Evolutionary conservation across 2,329 filamentous ascomycete species (phyloP), one percentile per base, ranked within the genome.

Genomic region (Hysterium pulicare): DNA sequence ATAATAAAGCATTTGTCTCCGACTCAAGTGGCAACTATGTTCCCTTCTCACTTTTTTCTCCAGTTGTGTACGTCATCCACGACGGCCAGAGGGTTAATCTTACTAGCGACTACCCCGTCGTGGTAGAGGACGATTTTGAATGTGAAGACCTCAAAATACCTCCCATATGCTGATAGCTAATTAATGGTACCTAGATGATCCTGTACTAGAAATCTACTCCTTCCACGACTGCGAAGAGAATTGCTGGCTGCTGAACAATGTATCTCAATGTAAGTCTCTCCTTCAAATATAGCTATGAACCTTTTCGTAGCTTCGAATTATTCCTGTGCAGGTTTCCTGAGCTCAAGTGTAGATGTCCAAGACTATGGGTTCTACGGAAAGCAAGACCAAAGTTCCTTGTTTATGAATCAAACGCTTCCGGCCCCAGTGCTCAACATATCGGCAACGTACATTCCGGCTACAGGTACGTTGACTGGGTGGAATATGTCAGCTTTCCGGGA

Each of bases 11-110:
- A 2, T 52, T 39, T 16, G 37, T 58, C 2, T 23, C 20, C 2
- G 47, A 43, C n/a, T n/a, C 26, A 13, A 33, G 40, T 10, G 33
- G 23, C 5, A 51, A 49, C 15, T 40, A 23, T 9, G 43, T 49
- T 1, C 41, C 33, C 1, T 53, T 53, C 7, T 10, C 19, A 5
- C 41, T 40, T 1, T 55, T 55, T 13, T 3, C 21, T 1, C 33
- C 19, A 3, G 33, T 47, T 8, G 15, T 38, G 2, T 55, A 42
- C 17, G 21, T 49, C 13, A 42, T 58, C 21, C 50, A 53, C 11
- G 49, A 57, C 30, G 54, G 51, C 5, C n/a, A 21, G 19, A 48
- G 51, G 30, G 28, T 57, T 8, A 40, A 34, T 11, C 5, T 30
- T n/a, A 26, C 21, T 1, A 20, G 24, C 0, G 26, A 51, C 8